Evolutionary conservation across 176 grass and related monocot species (phyloP), one percentile per base, ranked within the genome.

Genomic region (Bonia amplexicaulis): DNA sequence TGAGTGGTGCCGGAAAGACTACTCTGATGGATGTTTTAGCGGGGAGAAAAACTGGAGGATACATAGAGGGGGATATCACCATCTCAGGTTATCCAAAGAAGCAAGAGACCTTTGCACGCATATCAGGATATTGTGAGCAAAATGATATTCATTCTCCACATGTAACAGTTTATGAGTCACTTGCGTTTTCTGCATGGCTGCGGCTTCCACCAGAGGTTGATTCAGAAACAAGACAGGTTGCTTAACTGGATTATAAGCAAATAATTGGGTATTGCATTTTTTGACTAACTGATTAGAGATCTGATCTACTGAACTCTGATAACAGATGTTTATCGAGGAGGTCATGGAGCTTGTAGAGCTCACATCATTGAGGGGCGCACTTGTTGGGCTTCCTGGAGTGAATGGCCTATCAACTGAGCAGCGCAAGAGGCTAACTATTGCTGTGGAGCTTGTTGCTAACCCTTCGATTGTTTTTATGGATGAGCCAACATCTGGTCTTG

Each of bases 401-500:
- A 92, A 59, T 89, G 95, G 95, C 33, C 68, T 97, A 58, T 94
- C 95, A 57, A 97, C 92, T 40, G 95, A 97, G 79, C 95, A 97
- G 81, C 81, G 95, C 23, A 97, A 97, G 90, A 89, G 95, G 61
- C 88, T 97, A 22, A 97, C 95, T 33, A 97, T 97, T 81, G 92
- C 95, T 23, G 95, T 97, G 71, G 95, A 97, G 78, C 92, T 97
- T 80, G 95, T 97, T 35, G 92, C 95, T 33, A 97, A 94, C 80
- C 95, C 95, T 25, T 97, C 95, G 0, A 97, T 97, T 45, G 89
- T 97, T 85, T 97, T 97, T 76, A 97, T 97, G 95, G 95, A 97
- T 87, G 95, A 97, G 77, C 95, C 95, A 45, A 97, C 95, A 59
- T 97, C 95, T 2, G 95, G 95, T 55, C 92, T 97, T 27, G 95